A percentile compares a stretch with the other conserved stretches of the same genome.
phyloP scores from a whole-genome alignment of 2,329 filamentous ascomycete species.

The Curvularia sp. region DNA sequence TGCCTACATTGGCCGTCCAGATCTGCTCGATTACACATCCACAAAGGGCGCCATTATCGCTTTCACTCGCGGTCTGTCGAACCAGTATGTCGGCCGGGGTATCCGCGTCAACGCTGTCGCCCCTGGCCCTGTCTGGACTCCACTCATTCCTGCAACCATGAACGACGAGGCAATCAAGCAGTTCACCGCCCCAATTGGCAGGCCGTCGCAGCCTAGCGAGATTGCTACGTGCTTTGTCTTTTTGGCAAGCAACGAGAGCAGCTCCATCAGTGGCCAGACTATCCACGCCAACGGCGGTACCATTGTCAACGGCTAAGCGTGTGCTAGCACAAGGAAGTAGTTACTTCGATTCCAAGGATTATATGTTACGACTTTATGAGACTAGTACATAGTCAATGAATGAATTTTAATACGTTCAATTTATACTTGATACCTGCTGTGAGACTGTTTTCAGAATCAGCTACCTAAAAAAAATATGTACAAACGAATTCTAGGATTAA shows the following conservation, averaged over 20 bases:
- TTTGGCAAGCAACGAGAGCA: constrained; percentile 75
- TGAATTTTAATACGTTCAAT: neutral
- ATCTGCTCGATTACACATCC: constrained; percentile 81
- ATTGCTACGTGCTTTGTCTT: constrained; percentile 84
- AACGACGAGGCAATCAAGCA: constrained; percentile 68
- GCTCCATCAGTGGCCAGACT: constrained; percentile 76
- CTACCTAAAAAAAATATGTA: neutral
- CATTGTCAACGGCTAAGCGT: constrained; percentile 41
- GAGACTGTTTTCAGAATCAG: neutral
- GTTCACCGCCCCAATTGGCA: constrained; percentile 76
- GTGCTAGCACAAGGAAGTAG: too few species aligned
- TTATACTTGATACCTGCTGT: neutral
- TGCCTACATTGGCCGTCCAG: constrained; percentile 79
- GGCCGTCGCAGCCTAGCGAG: constrained; percentile 80
- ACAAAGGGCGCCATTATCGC: constrained; percentile 80
- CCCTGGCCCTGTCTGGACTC: constrained; percentile 67
- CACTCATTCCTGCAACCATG: constrained; percentile 53
- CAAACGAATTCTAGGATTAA: neutral
- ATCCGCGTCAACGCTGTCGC: constrained; percentile 80
- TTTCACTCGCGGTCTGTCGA: constrained; percentile 78
- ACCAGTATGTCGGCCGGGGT: constrained; percentile 73
- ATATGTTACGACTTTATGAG: constrained; percentile 14
- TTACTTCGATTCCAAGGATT: neutral
- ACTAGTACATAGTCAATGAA: constrained; percentile 6
- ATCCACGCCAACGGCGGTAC: constrained; percentile 64